Conservation (phyloP, 805 yeast genomes). For the Saccharomycopsis fermentans region DNA sequence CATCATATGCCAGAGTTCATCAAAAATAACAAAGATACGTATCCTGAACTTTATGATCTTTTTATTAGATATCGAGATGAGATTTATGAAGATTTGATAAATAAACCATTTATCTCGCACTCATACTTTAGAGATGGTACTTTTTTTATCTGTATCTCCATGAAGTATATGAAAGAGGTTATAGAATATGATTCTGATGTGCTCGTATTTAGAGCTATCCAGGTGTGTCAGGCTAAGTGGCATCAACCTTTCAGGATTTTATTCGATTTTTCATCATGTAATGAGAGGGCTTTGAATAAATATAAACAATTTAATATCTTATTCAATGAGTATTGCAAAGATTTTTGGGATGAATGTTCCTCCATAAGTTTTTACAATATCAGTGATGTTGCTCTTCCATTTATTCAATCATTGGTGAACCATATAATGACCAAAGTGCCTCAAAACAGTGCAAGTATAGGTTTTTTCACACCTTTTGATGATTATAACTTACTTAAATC, state of each 20-base stretch:
- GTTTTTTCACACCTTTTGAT: conserved; percentile 23
- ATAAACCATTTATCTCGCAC: conserved; percentile 44
- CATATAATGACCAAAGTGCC: not conserved
- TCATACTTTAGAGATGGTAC: conserved; percentile 62
- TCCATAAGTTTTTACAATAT: conserved; percentile 8
- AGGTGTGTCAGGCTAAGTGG: conserved; percentile 66
- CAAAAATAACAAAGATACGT: conserved; percentile 38
- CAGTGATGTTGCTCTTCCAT: not conserved
- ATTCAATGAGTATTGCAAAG: not conserved
- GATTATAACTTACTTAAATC: conserved; percentile 34
- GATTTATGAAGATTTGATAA: conserved; percentile 35
- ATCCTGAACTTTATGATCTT: conserved; percentile 54
- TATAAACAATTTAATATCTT: not conserved
- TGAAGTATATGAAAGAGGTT: conserved; percentile 27
- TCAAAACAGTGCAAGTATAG: not conserved
- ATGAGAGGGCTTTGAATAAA: conserved; percentile 15
- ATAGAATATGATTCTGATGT: conserved; percentile 4
- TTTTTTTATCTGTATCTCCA: conserved; percentile 51
- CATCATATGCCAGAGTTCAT: conserved; percentile 47
- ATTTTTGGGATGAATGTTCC: conserved; percentile 2
- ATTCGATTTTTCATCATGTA: conserved; percentile 59
- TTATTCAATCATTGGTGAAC: not conserved
- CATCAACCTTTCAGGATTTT: conserved; percentile 51
- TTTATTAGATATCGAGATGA: conserved; percentile 52
- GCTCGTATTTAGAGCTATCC: conserved; percentile 50